Conservation (phyloP, 192 early-diverging fungal species). For the Mortierella hygrophila region DNA sequence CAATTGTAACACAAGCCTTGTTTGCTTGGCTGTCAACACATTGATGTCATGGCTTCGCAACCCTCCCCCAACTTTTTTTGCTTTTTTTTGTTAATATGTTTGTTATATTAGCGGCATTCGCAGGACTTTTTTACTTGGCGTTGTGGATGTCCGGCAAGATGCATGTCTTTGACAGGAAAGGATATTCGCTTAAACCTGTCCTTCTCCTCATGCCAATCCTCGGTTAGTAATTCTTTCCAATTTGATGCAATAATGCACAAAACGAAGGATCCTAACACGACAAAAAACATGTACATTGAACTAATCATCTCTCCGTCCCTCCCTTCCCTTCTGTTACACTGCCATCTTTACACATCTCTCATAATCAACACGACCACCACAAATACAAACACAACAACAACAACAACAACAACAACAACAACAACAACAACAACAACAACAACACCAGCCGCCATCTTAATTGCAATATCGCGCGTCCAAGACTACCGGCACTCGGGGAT, state of each 20-base stretch:
- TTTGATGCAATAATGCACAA: too few relatives aligned
- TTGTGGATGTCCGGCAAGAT: slow-evolving; percentile 81
- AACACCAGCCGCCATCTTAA: slow-evolving; percentile 56
- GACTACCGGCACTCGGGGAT: slow-evolving; percentile 77
- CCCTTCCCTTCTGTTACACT: neutral
- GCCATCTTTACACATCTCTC: too few relatives aligned
- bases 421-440: too few relatives aligned
- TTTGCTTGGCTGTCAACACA: neutral
- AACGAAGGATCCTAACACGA: neutral
- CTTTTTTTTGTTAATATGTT: neutral
- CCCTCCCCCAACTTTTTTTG: too few relatives aligned
- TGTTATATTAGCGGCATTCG: slow-evolving; percentile 66
- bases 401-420: too few relatives aligned
- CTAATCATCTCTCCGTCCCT: neutral
- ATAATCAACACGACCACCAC: too few relatives aligned
- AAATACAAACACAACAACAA: too few relatives aligned
- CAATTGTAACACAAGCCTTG: neutral
- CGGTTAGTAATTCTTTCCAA: neutral
- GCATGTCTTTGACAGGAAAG: slow-evolving; percentile 73
- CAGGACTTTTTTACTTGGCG: slow-evolving; percentile 75
- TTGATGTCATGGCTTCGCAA: neutral
- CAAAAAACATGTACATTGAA: neutral
- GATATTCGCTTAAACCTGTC: slow-evolving; percentile 78
- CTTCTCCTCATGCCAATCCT: slow-evolving; percentile 67
- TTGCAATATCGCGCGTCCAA: slow-evolving; percentile 70